Conservation (phyloP, 768 basidiomycete species). For the Jaapia argillacea region DNA sequence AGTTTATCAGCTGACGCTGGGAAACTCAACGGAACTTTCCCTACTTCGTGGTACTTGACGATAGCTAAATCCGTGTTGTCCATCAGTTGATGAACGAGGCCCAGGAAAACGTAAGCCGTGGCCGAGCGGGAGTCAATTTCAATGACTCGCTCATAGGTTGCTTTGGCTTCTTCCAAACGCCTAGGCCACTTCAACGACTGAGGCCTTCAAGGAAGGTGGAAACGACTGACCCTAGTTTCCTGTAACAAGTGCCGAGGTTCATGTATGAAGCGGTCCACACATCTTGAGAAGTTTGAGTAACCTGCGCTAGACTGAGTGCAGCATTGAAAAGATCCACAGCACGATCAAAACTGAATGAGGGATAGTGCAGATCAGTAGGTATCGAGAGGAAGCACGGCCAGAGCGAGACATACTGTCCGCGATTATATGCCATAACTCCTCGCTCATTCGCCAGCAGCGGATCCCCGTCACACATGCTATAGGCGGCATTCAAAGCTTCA, state of each 20-base stretch:
- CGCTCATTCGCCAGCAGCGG: constrained; percentile 87
- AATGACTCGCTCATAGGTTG: constrained; percentile 69
- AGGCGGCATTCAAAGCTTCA: constrained; percentile 79
- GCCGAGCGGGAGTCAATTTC: constrained; percentile 82
- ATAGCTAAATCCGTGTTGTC: constrained; percentile 74
- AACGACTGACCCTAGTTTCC: constrained; percentile 63
- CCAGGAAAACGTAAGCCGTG: constrained; percentile 77
- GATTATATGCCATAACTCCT: constrained; percentile 88
- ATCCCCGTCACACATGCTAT: constrained; percentile 76
- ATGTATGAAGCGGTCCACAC: constrained; percentile 87
- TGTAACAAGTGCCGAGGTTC: constrained; percentile 84
- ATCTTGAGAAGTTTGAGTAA: constrained; percentile 75
- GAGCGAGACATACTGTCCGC: constrained; percentile 73
- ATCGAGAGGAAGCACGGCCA: constrained; percentile 17
- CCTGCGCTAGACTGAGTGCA: constrained; percentile 73
- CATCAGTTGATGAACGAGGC: constrained; percentile 77
- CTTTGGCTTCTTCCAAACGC: constrained; percentile 50
- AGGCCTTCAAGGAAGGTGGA: no score
- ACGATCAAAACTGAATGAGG: constrained; percentile 47
- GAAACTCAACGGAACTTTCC: constrained; percentile 13
- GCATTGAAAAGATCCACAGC: constrained; percentile 65
- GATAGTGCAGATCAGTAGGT: background rate
- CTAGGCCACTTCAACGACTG: no score
- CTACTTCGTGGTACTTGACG: constrained; percentile 84
- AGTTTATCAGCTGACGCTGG: background rate